Evolutionary conservation across 441 rosid species (phyloP).

Genomic region (Pelargonium australe): DNA sequence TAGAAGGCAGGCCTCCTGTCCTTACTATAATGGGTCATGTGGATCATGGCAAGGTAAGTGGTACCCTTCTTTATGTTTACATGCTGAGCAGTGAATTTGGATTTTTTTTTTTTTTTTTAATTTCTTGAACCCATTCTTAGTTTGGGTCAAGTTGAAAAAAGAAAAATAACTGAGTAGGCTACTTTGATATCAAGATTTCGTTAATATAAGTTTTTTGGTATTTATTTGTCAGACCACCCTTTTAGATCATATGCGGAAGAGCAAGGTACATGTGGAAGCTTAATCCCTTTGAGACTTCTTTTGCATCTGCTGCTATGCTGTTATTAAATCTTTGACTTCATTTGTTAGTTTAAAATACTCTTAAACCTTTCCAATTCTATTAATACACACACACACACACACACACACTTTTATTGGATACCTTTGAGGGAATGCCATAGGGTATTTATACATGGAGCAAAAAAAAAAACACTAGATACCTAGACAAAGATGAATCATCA

Average conservation of each 20-base stretch:
- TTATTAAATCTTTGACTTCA: no score
- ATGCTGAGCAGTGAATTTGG: not conserved
- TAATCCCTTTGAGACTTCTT: constrained; percentile 15
- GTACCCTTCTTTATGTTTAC: constrained; percentile 2
- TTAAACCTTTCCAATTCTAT: no score
- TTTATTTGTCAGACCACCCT: constrained; percentile 72
- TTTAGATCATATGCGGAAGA: constrained; percentile 83
- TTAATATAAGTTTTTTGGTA: constrained; percentile 28
- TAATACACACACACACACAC: no score
- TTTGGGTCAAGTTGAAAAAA: not conserved
- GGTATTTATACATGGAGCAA: no score
- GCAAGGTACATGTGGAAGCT: constrained; percentile 59
- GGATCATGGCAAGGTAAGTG: constrained; percentile 88
- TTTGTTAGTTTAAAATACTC: no score
- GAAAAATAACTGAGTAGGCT: not conserved
- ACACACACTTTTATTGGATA: no score
- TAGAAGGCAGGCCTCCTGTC: constrained; percentile 88
- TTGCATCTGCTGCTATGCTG: not conserved
- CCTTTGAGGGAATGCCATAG: no score
- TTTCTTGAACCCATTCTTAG: not conserved
- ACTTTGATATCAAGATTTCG: constrained; percentile 15
- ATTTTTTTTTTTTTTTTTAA: not conserved
- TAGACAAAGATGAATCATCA: no score
- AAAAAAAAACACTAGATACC: no score
- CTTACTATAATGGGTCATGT: constrained; percentile 99